Conservation (phyloP, 495 filamentous ascomycete genomes). For the Talaromyces borbonicus region DNA sequence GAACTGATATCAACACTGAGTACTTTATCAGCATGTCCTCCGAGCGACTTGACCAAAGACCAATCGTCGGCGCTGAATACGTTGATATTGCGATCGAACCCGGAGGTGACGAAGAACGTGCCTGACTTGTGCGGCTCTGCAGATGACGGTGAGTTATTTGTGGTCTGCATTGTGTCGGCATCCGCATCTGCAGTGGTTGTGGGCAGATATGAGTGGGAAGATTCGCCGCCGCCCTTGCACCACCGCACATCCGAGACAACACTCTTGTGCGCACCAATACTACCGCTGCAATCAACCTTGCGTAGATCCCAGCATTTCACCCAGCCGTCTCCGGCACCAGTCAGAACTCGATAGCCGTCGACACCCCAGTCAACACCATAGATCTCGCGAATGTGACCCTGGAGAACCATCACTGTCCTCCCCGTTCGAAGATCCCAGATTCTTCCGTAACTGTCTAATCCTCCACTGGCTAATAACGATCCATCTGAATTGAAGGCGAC, state of each 20-base stretch:
- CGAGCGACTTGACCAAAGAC: conserved; percentile 77
- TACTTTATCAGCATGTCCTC: conserved; percentile 85
- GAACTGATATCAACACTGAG: conserved; percentile 76
- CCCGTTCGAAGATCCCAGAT: conserved; percentile 97
- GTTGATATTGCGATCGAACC: conserved; percentile 94
- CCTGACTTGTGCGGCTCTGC: conserved; percentile 55
- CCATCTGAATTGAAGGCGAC: conserved; percentile 85
- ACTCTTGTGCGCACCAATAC: conserved; percentile 83
- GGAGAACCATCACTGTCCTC: conserved; percentile 89
- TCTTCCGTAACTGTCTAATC: conserved; percentile 85
- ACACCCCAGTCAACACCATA: conserved; percentile 85
- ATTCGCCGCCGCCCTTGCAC: conserved; percentile 73
- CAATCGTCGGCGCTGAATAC: conserved; percentile 95
- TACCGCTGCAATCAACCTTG: conserved; percentile 70
- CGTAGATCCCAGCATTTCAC: conserved; percentile 97
- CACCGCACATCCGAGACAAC: conserved; percentile 88
- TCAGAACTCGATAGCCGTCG: conserved; percentile 80
- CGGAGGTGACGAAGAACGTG: conserved; percentile 82
- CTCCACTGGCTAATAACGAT: conserved; percentile 79
- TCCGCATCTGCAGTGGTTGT: conserved; percentile 46
- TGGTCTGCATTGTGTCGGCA: conserved; percentile 36
- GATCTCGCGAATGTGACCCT: conserved; percentile 89
- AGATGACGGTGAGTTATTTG: conserved; percentile 10
- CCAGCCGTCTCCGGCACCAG: conserved; percentile 89
- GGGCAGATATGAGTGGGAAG: conserved; percentile 44